Conservation (phyloP, 768 basidiomycete species). For the Mycena filopes region DNA sequence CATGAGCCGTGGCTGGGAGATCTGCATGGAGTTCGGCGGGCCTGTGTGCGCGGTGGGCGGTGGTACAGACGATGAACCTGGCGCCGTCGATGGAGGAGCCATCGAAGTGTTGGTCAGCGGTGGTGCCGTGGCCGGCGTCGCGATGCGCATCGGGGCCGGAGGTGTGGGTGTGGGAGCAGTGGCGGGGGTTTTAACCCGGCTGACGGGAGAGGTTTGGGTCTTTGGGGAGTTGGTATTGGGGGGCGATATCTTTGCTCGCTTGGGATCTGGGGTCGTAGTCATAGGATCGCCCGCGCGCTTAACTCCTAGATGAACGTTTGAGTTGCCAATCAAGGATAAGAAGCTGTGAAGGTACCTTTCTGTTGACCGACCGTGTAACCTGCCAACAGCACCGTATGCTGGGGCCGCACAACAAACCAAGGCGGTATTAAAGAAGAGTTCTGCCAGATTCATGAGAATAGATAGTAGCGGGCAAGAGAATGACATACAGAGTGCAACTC, state of each 20-base stretch:
- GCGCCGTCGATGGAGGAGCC: constrained; percentile 4
- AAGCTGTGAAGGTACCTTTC: constrained; percentile 37
- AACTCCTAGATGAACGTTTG: constrained; percentile 36
- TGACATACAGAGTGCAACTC: constrained; percentile 63
- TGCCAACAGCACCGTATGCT: constrained; percentile 58
- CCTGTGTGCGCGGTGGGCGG: neutral
- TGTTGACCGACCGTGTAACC: constrained; percentile 54
- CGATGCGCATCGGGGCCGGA: constrained; percentile 17
- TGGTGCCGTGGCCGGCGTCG: constrained; percentile 19
- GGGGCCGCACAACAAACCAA: constrained; percentile 65
- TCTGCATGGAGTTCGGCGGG: neutral
- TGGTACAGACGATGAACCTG: neutral
- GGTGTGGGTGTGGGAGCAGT: constrained; percentile 39
- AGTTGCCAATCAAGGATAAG: neutral
- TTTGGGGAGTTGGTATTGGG: constrained; percentile 36
- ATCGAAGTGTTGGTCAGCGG: neutral
- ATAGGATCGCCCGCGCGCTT: constrained; percentile 59
- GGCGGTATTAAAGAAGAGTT: constrained; percentile 54
- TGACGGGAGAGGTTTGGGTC: constrained; percentile 32
- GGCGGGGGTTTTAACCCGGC: constrained; percentile 34
- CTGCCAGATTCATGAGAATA: constrained; percentile 38
- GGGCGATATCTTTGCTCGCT: constrained; percentile 51
- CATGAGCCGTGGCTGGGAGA: constrained; percentile 5
- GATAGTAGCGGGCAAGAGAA: neutral
- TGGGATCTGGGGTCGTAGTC: constrained; percentile 54